These are phyloP conservation scores for Aaosphaeria pasadenensis DNA, from an alignment of 2,329 filamentous ascomycete genomes.

Conservation along the genomic window DNA sequence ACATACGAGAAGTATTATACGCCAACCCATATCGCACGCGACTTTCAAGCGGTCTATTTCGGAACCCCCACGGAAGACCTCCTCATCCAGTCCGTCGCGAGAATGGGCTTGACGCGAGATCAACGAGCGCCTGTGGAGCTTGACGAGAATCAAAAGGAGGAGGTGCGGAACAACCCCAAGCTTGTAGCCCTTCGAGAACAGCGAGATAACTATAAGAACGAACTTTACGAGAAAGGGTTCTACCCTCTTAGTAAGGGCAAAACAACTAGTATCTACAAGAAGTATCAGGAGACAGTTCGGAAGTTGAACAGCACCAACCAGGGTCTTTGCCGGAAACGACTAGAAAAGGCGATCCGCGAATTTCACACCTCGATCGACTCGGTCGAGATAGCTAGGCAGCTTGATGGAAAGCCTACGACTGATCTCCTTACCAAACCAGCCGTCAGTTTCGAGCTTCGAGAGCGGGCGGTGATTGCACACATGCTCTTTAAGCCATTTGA, in stretches of 20 bases:
- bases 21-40: slow-evolving; percentile 5
- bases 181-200: slow-evolving; percentile 8
- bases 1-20: slow-evolving; percentile 7
- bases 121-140: slow-evolving; percentile 8
- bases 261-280: slow-evolving; percentile 8
- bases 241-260: slow-evolving; percentile 7
- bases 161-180: slow-evolving; percentile 8
- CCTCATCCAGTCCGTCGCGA: slow-evolving; percentile 10
- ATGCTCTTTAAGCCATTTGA: slow-evolving; percentile 11
- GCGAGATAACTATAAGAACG: slow-evolving; percentile 8
- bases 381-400: slow-evolving; percentile 16
- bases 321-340: slow-evolving; percentile 8
- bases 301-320: slow-evolving; percentile 13
- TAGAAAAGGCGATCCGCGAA: slow-evolving; percentile 7
- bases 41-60: slow-evolving; percentile 11
- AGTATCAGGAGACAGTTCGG: slow-evolving; percentile 10
- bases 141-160: slow-evolving; percentile 5
- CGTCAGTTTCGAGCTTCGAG: slow-evolving; percentile 11
- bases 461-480: slow-evolving; percentile 10
- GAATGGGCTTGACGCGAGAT: slow-evolving; percentile 10
- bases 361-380: slow-evolving; percentile 13
- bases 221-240: slow-evolving; percentile 11
- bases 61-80: slow-evolving; percentile 5
- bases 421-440: slow-evolving; percentile 13
- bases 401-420: slow-evolving; percentile 8